Base-by-base conservation (phyloP, 805 yeast genomes). In the Priceomyces haplophilus region DNA sequence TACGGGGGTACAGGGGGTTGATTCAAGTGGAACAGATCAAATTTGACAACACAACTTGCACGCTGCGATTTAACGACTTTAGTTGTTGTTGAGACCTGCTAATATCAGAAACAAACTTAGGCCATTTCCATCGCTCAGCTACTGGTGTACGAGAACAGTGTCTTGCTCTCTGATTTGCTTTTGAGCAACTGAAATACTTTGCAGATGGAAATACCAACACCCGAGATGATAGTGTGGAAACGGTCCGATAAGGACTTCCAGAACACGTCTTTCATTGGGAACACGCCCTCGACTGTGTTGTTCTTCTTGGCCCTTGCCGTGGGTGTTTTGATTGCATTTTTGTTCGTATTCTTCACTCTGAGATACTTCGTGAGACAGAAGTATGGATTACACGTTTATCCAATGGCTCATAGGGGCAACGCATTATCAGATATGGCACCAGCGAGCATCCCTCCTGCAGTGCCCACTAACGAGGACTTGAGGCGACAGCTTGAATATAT, bases 261-360 rank as follows among this genome's bases (percentile, higher is more conserved):
- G 7, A 31, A 40, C 30, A 21, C 46, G 3, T 52, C 68, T 5
- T 67, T 68, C 44, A 70, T 67, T 8, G 73, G 73, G 4, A 75
- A 71, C 50, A 68, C 76, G 27, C 85, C 86, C 1, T 78, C 85
- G 1, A 79, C 85, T 1, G 79, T 80, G 27, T 62, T 82, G 23
- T 82, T 82, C 59, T 79, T 80, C 59, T 61, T 82, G 10, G 85
- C 87, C 0, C 67, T 82, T 27, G 76, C 82, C 0, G 77, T 80
- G 11, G 87, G 86, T 3, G 74, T 80, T 10, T 54, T 74, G 17
- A 79, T 81, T 31, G 85, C 85, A 4, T 16, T 69, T 0, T 55
- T 79, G 20, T 79, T 82, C 51, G 49, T 80, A 7, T 80, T 80
- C 60, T 80, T 82, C 68, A 78, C 86, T 8, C 54, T 78, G 40